Base-by-base conservation (phyloP, 2,329 filamentous ascomycete genomes). In the Didymella lethalis region DNA sequence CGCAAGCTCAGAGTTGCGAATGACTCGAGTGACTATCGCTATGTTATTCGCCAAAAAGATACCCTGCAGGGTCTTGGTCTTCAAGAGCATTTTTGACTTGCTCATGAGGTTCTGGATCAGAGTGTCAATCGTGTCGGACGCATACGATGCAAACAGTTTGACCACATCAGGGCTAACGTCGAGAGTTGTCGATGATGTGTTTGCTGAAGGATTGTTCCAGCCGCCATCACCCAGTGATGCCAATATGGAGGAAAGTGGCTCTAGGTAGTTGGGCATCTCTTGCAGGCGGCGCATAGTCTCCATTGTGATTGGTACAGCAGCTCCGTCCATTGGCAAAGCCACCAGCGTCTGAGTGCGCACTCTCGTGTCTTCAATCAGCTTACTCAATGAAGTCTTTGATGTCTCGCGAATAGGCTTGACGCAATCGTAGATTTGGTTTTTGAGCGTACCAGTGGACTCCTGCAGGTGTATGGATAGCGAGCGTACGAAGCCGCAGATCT, bases 1-100 rank as follows among this genome's bases (percentile, higher is more conserved):
- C 5, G 84, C 83, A 4, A 99, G 85, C 45, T 96, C 93, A 0
- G 92, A 96, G 48, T 88, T 87, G 48, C 88, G 86, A 56, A 97
- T 92, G 80, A 90, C 90, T 57, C 93, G 90, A 69, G 96, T 92
- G 50, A 97, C 85, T 48, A 97, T 86, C 58, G 89, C 86, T 58
- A 96, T 86, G 63, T 89, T 92, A 78, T 99, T 99, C 47, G 92
- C 92, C 51, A 98, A 81, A 75, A 98, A 97, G 18, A 97, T 92
- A 26, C 93, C 95, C 48, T 93, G 85, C 4, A 91, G 82, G 25
- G 89, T 88, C 76, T 93, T 95, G 38, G 69, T 69, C 72, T 93
- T 93, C 57, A 95, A 85, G 43, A 95, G 76, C 8, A 84, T 73
- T 29, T 89, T 87, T 4, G 89, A 88, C 64, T 93, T 95, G 59